Conservation (phyloP, 208 protist genomes). For the Plasmodiophora brassicae region DNA sequence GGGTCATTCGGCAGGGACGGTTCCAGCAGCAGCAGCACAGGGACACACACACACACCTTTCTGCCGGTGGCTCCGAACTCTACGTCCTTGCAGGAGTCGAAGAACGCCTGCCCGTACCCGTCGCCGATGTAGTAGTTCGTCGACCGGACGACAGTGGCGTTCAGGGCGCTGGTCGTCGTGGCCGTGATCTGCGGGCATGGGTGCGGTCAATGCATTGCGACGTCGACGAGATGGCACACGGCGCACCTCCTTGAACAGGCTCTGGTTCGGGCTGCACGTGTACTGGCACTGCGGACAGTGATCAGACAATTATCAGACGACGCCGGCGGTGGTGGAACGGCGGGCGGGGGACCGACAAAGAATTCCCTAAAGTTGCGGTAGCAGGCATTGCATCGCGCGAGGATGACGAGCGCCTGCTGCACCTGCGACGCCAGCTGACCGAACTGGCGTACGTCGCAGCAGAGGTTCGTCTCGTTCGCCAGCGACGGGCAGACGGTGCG, state of each 20-base stretch:
- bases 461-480: background rate
- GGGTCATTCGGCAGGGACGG: no score
- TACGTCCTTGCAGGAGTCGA: background rate
- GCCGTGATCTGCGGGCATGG: no score
- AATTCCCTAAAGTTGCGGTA: constrained; percentile 19
- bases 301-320: no score
- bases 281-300: background rate
- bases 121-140: background rate
- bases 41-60: background rate
- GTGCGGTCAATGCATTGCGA: no score
- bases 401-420: background rate
- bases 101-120: background rate
- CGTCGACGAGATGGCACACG: no score
- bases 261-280: constrained; percentile 3
- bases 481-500: background rate
- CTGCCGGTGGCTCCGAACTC: background rate
- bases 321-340: no score
- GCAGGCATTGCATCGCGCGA: background rate
- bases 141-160: background rate
- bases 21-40: no score
- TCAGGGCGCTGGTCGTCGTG: background rate
- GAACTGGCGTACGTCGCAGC: background rate
- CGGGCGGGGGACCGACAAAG: background rate
- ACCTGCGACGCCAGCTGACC: background rate
- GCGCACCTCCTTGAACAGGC: constrained; percentile 2